Evolutionary conservation across 2,329 filamentous ascomycete species (phyloP), one percentile per base, ranked within the genome.

Genomic region (Aspergillus sp.): DNA sequence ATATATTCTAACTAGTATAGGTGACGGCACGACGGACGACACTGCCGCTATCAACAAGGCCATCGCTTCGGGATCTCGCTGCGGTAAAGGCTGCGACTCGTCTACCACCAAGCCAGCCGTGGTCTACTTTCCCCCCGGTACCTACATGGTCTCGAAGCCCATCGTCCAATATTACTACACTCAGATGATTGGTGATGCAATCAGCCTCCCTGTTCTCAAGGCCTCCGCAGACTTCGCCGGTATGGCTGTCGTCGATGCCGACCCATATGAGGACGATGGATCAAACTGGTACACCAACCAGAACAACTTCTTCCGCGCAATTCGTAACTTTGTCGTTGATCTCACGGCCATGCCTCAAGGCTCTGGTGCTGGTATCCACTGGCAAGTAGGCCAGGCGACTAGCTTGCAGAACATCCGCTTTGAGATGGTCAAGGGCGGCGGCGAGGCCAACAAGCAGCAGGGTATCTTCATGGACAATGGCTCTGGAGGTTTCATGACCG

Each of bases 101-200:
- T 85, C 84, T 32, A 98, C 93, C 3, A 84, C 84, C n/a, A 85
- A 86, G 1, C 93, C 93, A 0, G 93, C 91, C 24, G 79, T 98
- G 13, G 86, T 98, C 53, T 98, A 96, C 80, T 96, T 98, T 80
- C 93, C 92, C 39, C 81, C 90, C 11, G 93, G 93, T 63, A 96
- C 87, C 56, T 98, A 97, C 70, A 69, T 89, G 17, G 87, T 98
- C 66, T 91, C 86, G 71, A 83, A 81, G 68, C 90, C 93, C 20
- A 85, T 98, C 64, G 77, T 92, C 51, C 89, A 92, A 72, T 89
- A 88, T 75, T 98, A 98, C 81, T 96, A 96, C 80, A 96, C 93
- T 9, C 92, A 97, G 73, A 85, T 98, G 60, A 81, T 97, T 36
- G 93, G 93, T 56, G 92, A 98, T 78, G 86, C 88, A 48, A 70